phyloP scores from a whole-genome alignment of 495 filamentous ascomycete genomes.

The Pyrenula aspistea region DNA sequence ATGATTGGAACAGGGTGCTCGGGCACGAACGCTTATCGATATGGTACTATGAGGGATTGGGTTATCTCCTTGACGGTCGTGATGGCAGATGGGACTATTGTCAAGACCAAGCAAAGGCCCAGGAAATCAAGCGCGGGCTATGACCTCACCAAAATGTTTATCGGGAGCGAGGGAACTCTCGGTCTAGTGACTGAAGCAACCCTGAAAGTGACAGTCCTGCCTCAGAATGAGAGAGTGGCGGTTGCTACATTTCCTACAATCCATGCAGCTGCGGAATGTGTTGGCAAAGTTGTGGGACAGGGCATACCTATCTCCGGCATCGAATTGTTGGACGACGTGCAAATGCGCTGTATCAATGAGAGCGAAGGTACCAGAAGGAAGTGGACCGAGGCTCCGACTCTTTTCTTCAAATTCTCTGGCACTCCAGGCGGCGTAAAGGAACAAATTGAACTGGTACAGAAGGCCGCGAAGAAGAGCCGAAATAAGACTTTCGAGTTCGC shows the following conservation, averaged over 20 bases:
- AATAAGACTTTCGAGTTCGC: slow-evolving; percentile 49
- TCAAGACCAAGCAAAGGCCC: slow-evolving; percentile 53
- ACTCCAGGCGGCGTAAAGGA: slow-evolving; percentile 46
- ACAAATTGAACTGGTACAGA: slow-evolving; percentile 44
- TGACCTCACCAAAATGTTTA: slow-evolving; percentile 50
- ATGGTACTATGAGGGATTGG: slow-evolving; percentile 62
- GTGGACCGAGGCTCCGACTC: slow-evolving; percentile 50
- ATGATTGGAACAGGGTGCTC: slow-evolving; percentile 59
- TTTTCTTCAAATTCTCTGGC: slow-evolving; percentile 59
- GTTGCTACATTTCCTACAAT: slow-evolving; percentile 49
- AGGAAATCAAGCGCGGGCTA: slow-evolving; percentile 57
- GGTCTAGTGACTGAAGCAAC: slow-evolving; percentile 54
- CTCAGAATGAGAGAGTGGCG: slow-evolving; percentile 48
- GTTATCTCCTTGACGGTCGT: slow-evolving; percentile 52
- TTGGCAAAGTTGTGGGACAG: slow-evolving; percentile 45
- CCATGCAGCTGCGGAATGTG: slow-evolving; percentile 45
- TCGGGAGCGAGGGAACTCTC: slow-evolving; percentile 54
- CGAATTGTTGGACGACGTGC: slow-evolving; percentile 53
- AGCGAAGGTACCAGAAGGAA: slow-evolving; percentile 37
- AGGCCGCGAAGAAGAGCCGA: slow-evolving; percentile 34
- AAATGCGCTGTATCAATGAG: slow-evolving; percentile 55
- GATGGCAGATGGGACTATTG: slow-evolving; percentile 51
- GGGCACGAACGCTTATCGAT: slow-evolving; percentile 56
- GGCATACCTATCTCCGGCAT: slow-evolving; percentile 53
- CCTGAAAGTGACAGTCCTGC: slow-evolving; percentile 50